phyloP scores from a whole-genome alignment of 108 stramenopile species.

The Pseudonitzschia multiseries region DNA sequence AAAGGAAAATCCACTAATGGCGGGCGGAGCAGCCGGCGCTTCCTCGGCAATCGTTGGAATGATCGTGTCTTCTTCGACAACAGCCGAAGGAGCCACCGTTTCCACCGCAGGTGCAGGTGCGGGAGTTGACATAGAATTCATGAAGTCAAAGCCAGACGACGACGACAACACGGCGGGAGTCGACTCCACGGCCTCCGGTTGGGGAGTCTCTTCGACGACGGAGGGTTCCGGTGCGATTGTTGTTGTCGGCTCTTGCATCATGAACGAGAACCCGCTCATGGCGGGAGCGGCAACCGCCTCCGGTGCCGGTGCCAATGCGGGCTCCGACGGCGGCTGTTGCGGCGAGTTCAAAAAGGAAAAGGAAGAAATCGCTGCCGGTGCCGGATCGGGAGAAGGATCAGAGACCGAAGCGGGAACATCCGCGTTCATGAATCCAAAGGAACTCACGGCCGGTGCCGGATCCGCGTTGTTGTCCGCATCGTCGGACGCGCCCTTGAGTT shows the following conservation, averaged over 20 bases:
- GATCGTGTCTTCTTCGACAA: conserved; percentile 2
- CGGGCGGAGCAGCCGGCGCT: conserved; percentile 1
- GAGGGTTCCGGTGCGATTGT: conserved; percentile 8
- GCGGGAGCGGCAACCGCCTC: conserved; percentile 11
- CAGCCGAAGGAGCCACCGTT: conserved; percentile 10
- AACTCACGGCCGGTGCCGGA: conserved; percentile 22
- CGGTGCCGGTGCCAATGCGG: conserved; percentile 18
- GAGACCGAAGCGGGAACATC: conserved; percentile 19
- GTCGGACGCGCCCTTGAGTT: conserved; percentile 49
- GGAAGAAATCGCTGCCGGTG: conserved; percentile 19
- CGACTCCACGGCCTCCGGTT: conserved; percentile 18
- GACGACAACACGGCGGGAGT: conserved; percentile 8
- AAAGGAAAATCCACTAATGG: conserved; percentile 9
- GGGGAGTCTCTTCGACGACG: conserved; percentile 1
- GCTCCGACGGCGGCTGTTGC: neutral
- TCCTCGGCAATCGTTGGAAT: conserved; percentile 9
- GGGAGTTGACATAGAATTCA: conserved; percentile 35
- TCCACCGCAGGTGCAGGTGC: conserved; percentile 14
- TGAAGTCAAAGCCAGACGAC: conserved; percentile 37
- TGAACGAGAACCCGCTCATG: conserved; percentile 20
- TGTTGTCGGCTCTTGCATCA: conserved; percentile 22
- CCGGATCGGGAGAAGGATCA: neutral
- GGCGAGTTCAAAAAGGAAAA: conserved; percentile 36
- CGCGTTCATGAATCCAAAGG: conserved; percentile 40
- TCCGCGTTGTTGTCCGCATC: neutral